Base-by-base conservation (phyloP, 129 eudicot genomes). In the Heracleum sosnowskyi region DNA sequence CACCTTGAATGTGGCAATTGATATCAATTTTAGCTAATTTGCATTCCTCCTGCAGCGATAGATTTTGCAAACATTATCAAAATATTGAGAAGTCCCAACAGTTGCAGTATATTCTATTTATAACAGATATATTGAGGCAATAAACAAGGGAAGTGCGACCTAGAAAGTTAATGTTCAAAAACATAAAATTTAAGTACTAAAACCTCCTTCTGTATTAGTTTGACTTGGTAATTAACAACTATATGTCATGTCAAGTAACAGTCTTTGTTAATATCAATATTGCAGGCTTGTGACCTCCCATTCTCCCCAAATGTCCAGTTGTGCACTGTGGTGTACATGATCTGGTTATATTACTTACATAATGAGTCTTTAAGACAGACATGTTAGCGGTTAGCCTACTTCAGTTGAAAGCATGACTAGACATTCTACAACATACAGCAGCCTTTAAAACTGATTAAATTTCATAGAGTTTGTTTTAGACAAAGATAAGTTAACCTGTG, bases 1-100 rank as follows among this genome's bases (percentile, higher is more conserved):
- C 98, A 33, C 98, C 97, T 94, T 90, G 96, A 78, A 91, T 81
- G 74, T 81, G 80, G 87, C 97, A 94, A 81, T 88, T 87, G 82
- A 94, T 86, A 78, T 94, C 98, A 87, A 94, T 89, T 87, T 94
- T 94, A 45, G 83, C 88, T 75, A 95, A 79, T 79, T 86, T 93
- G 78, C 90, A 91, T 86, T 91, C 98, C 73, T 77, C 89, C 96
- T 96, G 95, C 75, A 83, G 81, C 75, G 77, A 83, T 10, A 70
- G 24, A 66, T 66, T 17, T 66, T 76, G 35, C 55, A 51, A n/a
- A 62, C 10, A 68, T 35, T 66, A 66, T 69, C n/a, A 34, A 55
- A 47, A 3, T n/a, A n/a, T 18, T 35, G 20, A 64, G 57, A 40
- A 33, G 42, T 35, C 45, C 49, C 71, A 36, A 31, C 22, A 34